Evolutionary conservation across 2,329 filamentous ascomycete genomes (phyloP), one percentile per base, ranked within the genome.

Genomic region (Endocalyx cinctus): DNA sequence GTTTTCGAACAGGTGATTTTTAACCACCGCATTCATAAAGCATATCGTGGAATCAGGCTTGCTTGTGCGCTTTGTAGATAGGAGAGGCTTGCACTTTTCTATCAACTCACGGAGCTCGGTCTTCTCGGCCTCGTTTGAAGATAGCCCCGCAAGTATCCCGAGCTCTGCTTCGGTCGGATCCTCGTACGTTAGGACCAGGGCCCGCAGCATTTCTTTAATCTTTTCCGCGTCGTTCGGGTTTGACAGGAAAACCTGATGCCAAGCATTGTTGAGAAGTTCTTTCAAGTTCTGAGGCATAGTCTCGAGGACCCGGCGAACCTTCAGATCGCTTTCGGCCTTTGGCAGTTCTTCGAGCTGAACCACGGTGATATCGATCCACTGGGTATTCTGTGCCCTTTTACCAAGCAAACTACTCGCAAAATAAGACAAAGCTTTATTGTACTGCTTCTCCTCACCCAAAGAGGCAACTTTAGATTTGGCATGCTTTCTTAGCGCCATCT

Each of bases 21-120:
- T 64, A 19, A 66, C 60, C 8, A 63, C 59, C 0, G 28, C 38
- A 22, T 55, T 58, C 42, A 56, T 54, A 28, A 51, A 67, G 13
- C 46, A 42, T 5, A 59, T 45, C 11, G 35, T 53, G 22, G 41
- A 41, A 27, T 42, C 34, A 6, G 29, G 27, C 11, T 44, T 45
- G 22, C 29, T 46, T 5, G 34, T 31, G 26, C 43, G 41, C 25
- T 48, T 55, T 13, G 46, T 41, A 7, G 41, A 38, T 8, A 59
- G 33, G 1, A 67, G 34, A 0, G 63, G 63, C 7, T 55, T 64
- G 36, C 63, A 67, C 29, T 52, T 59, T 11, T 54, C 49, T 3
- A 66, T 42, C n/a, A 65, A 40, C 1, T 41, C 46, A 8, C 55
- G 51, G 0, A 67, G 51, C 27, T 63, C 59, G n/a, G 8, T 23